These are phyloP conservation scores for Leccinum barrowsii DNA, from an alignment of 768 basidiomycete species.

Conservation along the genomic window DNA sequence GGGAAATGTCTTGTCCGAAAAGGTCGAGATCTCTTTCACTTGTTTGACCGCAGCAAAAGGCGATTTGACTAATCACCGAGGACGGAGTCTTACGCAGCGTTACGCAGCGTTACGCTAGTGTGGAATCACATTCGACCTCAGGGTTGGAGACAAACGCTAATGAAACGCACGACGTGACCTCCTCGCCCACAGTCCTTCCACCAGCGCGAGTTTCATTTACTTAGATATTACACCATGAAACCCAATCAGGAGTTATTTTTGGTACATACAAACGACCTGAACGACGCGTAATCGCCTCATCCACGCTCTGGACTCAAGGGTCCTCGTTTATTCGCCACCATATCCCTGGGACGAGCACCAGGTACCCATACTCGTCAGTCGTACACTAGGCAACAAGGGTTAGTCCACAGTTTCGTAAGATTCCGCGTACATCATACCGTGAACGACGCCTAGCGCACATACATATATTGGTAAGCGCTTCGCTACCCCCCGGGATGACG, in stretches of 20 bases:
- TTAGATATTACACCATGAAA: neutral
- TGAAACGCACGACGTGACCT: neutral
- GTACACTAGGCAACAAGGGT: constrained; percentile 35
- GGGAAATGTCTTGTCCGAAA: neutral
- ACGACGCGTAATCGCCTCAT: neutral
- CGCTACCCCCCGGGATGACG: neutral
- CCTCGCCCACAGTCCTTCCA: constrained; percentile 5
- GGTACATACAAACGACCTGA: neutral
- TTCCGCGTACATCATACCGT: constrained; percentile 34
- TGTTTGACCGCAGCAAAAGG: neutral
- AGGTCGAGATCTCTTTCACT: neutral
- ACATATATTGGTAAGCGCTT: neutral
- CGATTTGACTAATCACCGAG: neutral
- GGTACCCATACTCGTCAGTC: constrained; percentile 26
- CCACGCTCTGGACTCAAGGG: neutral
- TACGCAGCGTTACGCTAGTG: no score
- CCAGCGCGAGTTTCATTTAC: constrained; percentile 13
- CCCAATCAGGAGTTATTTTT: neutral
- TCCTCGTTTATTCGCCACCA: neutral
- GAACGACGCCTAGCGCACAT: constrained; percentile 40
- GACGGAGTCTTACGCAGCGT: no score
- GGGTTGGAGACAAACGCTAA: neutral
- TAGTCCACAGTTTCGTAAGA: constrained; percentile 4
- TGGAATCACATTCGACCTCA: neutral
- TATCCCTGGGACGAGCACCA: neutral